Conservation (phyloP, 2,329 filamentous ascomycete genomes). For the Fusarium clavum region DNA sequence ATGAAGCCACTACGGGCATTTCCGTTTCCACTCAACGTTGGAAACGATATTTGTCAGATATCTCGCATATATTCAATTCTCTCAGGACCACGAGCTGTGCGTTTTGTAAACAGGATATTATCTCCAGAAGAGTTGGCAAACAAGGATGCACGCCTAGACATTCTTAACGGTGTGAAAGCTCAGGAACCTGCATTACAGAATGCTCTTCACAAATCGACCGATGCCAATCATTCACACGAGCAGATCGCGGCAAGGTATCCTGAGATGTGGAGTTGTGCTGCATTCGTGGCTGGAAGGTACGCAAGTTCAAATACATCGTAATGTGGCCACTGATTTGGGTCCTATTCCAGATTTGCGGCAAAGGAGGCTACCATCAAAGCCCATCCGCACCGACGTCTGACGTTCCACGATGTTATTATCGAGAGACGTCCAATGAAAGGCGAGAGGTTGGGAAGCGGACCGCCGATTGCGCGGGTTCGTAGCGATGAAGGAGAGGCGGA, state of each 20-base stretch:
- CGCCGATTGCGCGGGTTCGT: conserved; percentile 59
- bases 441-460: conserved; percentile 51
- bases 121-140: conserved; percentile 50
- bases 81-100: conserved; percentile 52
- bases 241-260: conserved; percentile 25
- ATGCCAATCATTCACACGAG: not conserved
- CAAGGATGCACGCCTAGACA: conserved; percentile 40
- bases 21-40: conserved; percentile 74
- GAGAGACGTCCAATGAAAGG: conserved; percentile 45
- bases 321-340: conserved; percentile 10
- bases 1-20: conserved; percentile 61
- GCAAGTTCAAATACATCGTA: not conserved
- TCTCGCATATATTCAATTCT: conserved; percentile 72
- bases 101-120: conserved; percentile 63
- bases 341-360: conserved; percentile 69
- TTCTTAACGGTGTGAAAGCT: conserved; percentile 11
- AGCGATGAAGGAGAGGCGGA: conserved; percentile 43
- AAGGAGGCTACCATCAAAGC: conserved; percentile 83
- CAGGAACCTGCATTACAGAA: not conserved
- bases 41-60: conserved; percentile 82
- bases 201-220: not conserved
- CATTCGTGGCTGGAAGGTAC: conserved; percentile 54
- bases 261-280: conserved; percentile 51
- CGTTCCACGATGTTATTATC: conserved; percentile 71
- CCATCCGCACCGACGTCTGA: conserved; percentile 67